Conservation (phyloP, 805 yeast genomes). For the Peterozyma toletana region DNA sequence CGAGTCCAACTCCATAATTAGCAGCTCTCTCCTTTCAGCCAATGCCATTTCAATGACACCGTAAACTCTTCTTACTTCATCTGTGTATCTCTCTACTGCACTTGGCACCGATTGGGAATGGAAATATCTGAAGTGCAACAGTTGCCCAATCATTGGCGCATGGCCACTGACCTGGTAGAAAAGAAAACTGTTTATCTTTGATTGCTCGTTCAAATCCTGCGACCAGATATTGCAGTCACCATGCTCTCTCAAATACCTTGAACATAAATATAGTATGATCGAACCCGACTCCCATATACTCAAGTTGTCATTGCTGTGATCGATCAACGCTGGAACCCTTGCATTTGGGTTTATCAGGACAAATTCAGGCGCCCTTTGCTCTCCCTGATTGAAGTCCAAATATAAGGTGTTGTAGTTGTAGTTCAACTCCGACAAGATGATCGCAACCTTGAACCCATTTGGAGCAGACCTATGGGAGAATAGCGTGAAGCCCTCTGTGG, state of each 20-base stretch:
- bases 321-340: conserved; percentile 89
- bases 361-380: conserved; percentile 90
- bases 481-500: conserved; percentile 75
- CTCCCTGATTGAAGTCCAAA: conserved; percentile 81
- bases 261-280: conserved; percentile 74
- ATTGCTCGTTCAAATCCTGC: conserved; percentile 67
- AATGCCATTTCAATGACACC: conserved; percentile 93
- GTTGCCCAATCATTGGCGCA: conserved; percentile 98
- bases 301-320: conserved; percentile 73
- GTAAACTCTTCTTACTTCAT: conserved; percentile 87
- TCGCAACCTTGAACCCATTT: conserved; percentile 93
- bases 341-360: conserved; percentile 95
- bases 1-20: conserved; percentile 81
- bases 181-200: conserved; percentile 82
- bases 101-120: conserved; percentile 80
- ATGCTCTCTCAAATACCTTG: conserved; percentile 53
- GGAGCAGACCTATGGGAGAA: conserved; percentile 87
- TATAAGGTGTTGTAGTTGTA: conserved; percentile 74
- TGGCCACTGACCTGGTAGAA: conserved; percentile 96
- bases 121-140: conserved; percentile 87
- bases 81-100: conserved; percentile 86
- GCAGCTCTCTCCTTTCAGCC: conserved; percentile 85
- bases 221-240: conserved; percentile 78
- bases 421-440: conserved; percentile 76
- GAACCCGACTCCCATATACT: conserved; percentile 96